Evolutionary conservation across 2,329 filamentous ascomycete species (phyloP), one percentile per base, ranked within the genome.

Genomic region (Chaetomiaceae sp.): DNA sequence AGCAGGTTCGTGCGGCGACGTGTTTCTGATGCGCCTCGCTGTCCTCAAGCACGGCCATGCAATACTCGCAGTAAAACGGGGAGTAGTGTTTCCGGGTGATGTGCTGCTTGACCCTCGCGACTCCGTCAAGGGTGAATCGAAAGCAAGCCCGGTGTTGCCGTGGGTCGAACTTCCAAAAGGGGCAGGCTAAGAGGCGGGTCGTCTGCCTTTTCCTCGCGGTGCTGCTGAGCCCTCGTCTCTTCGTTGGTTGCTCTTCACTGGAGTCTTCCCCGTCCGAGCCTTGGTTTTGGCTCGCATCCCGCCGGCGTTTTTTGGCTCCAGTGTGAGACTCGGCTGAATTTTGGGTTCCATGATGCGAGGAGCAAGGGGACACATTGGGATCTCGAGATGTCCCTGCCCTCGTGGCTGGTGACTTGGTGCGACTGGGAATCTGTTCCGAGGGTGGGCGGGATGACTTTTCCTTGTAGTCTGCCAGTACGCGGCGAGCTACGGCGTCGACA

Each of bases 31-130:
- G 60, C 4, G 56, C 37, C 3, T 59, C 51, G 25, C 63, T 61
- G 22, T 62, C 59, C 6, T 57, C 47, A 9, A 66, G 64, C 15
- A 54, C 57, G 1, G 54, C 51, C 9, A 58, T 59, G 47, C 66
- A 68, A 14, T 58, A 58, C 4, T 62, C 60, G n/a, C 65, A 67
- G 31, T 64, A 64, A 47, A 63, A 62, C 6, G 61, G 59, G 15
- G 61, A 61, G 20, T 59, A 53, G 36, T 66, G 66, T n/a, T 54
- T 61, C 31, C 63, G 53, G 7, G 40, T 40, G 5, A 68, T 42
- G 19, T 68, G 67, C 11, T 67, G 64, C 42, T 69, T 66, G 14
- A 68, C 65, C 25, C 67, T 63, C 17, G 62, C 59, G n/a, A 67
- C 60, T 6, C 55, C 54, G 7, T 51, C 54, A n/a, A 70, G 51